phyloP scores from a whole-genome alignment of 1,139 yeast species.

The Blastobotrys serpentis region DNA sequence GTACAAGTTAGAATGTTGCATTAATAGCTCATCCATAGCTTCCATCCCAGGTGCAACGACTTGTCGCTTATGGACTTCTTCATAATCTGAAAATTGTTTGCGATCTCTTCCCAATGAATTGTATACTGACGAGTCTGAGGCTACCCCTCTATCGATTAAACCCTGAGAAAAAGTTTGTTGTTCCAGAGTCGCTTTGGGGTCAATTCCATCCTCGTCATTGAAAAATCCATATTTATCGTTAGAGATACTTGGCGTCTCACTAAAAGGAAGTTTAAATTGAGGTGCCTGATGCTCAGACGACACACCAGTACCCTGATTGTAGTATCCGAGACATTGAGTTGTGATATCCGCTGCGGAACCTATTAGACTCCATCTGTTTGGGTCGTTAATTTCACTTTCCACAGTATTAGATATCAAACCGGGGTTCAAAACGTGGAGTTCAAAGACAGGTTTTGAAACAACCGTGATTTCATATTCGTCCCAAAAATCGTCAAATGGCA shows the following conservation, averaged over 20 bases:
- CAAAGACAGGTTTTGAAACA: conserved; percentile 34
- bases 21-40: conserved; percentile 22
- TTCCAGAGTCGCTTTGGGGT: background rate
- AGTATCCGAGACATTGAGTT: conserved; percentile 36
- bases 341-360: conserved; percentile 40
- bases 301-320: conserved; percentile 17
- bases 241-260: conserved; percentile 4
- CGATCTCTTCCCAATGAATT: background rate
- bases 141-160: background rate
- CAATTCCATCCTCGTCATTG: conserved; percentile 6
- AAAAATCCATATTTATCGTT: background rate
- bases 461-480: conserved; percentile 37
- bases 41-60: conserved; percentile 11
- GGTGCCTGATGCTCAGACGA: conserved; percentile 15
- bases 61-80: conserved; percentile 4
- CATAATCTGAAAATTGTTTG: background rate
- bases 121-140: conserved; percentile 4
- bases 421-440: conserved; percentile 50
- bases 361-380: conserved; percentile 36
- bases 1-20: conserved; percentile 27
- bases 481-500: conserved; percentile 34
- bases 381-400: conserved; percentile 45
- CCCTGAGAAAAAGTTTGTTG: background rate
- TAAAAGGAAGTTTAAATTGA: conserved; percentile 11
- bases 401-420: conserved; percentile 42